Base-by-base conservation (phyloP, 345 rosid genomes). In the Bruguiera parviflora region DNA sequence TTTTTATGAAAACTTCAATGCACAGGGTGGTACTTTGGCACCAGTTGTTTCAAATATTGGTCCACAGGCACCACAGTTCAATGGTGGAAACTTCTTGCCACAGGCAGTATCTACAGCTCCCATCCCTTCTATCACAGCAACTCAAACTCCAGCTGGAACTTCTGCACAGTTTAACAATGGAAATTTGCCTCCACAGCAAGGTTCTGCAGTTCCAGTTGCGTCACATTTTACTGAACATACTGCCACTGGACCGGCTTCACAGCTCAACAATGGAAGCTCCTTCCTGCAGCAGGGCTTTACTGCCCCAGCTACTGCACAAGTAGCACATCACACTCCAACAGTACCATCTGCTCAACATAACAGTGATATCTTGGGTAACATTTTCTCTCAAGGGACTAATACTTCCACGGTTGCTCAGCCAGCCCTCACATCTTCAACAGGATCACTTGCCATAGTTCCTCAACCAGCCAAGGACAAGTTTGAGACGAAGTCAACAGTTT, bases 401-500 rank as follows among this genome's bases (percentile, higher is more conserved):
- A 37, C 82, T 62, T 67, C 80, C 18, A 53, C 71, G 66, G 71
- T 73, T 46, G 74, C 89, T 64, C 96, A 88, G 66, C 74, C 83
- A 46, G 69, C 73, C 68, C 71, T 64, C 60, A 70, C 93, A 64
- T 81, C 95, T 49, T 86, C 88, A n/a, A 63, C 83, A 32, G 90
- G 85, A 67, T 72, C 96, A 25, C 87, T 83, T 62, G 86, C 89
- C 72, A 58, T 81, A 56, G 92, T 84, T 67, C 89, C 92, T 56
- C 92, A 82, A 81, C 88, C 85, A 58, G 68, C 91, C n/a, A 82
- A 83, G 77, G 91, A 86, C 22, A 94, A 94, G 79, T 94, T 94
- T 61, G 96, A 94, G 84, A 87, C 91, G 21, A 94, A 91, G 79
- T 94, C 98, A 55, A 77, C 96, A 33, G 87, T 94, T 73, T 94